Evolutionary conservation across 306 rosid species (phyloP), one percentile per base, ranked within the genome.

Genomic region (Hylodesmum podocarpum): DNA sequence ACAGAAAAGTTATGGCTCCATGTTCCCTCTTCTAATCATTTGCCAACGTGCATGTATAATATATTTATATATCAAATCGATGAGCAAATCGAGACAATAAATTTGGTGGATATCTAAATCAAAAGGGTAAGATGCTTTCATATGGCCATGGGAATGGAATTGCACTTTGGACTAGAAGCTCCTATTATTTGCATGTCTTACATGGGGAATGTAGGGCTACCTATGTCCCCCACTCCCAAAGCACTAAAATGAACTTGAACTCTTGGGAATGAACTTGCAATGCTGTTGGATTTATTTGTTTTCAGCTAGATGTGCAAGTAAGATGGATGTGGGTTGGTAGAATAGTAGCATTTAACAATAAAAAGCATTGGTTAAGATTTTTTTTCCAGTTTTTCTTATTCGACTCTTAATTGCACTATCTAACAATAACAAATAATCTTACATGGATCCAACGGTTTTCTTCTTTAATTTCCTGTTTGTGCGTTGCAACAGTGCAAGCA

Each of bases 31-130:
- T 41, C 34, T 59, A 19, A 75, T 75, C 43, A 44, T 44, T 74
- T 29, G 16, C 49, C n/a, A 61, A 44, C 34, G 36, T 27, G 49
- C 72, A 75, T n/a, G n/a, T n/a, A n/a, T n/a, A n/a, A n/a, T n/a
- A n/a, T n/a, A n/a, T n/a, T n/a, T n/a, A n/a, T 14, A 13, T 49
- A 46, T 6, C 71, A 18, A 29, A 62, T 29, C 1, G 19, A 61
- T 25, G 4, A 62, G 27, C 37, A 75, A 3, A 4, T 58, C 61
- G 62, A 75, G 72, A 75, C 72, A 75, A 61, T 50, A 75, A 62
- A 62, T 75, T 75, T 4, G 72, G 40, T 75, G 62, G 22, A 62
- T 75, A 75, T 62, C 71, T 75, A 5, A 73, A 58, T 55, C 58
- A 74, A 58, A 31, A 51, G 44, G 50, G 21, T 3, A 61, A 43